A percentile compares a stretch with the other conserved stretches of the same genome.
These are phyloP conservation scores for Alternaria novae-zelandiae DNA, from an alignment of 2,329 filamentous ascomycete species.

Conservation along the genomic window DNA sequence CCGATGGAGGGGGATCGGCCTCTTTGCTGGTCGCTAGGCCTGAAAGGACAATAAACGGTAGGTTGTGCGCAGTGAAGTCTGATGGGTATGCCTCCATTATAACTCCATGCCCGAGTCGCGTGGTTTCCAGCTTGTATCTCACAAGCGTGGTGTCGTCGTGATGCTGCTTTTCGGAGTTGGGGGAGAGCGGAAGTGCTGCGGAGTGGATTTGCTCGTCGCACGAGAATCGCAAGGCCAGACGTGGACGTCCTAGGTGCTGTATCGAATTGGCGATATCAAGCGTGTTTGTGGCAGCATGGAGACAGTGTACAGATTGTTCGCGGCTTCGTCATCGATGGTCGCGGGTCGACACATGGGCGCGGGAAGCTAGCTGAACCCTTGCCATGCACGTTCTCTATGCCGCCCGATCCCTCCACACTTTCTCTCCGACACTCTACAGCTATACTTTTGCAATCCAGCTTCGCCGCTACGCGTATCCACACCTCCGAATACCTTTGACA, in stretches of 20 bases:
- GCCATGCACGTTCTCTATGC: slow-evolving; percentile 1
- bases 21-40: slow-evolving; percentile 63
- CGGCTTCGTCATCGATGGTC: slow-evolving; percentile 9
- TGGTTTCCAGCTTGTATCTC: slow-evolving; percentile 7
- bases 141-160: neutral
- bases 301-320: slow-evolving; percentile 1
- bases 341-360: neutral
- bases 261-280: neutral
- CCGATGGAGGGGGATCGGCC: slow-evolving; percentile 53
- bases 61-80: slow-evolving; percentile 84
- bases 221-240: neutral
- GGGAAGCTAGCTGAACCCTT: slow-evolving; percentile 9
- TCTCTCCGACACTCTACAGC: neutral
- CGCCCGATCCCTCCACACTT: neutral
- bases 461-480: slow-evolving; percentile 1
- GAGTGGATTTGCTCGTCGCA: slow-evolving; percentile 1
- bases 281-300: slow-evolving; percentile 4
- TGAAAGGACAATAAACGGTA: slow-evolving; percentile 82
- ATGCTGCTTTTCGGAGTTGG: neutral
- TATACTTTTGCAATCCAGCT: neutral
- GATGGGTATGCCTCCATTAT: slow-evolving; percentile 79
- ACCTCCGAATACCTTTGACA: neutral
- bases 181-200: slow-evolving; percentile 14
- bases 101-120: slow-evolving; percentile 33
- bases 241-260: neutral